Percentiles rank a stretch among this genome's conserved stretches.
Conservation (phyloP, 78 protist genomes). For the Dictyostelium discoideum region DNA sequence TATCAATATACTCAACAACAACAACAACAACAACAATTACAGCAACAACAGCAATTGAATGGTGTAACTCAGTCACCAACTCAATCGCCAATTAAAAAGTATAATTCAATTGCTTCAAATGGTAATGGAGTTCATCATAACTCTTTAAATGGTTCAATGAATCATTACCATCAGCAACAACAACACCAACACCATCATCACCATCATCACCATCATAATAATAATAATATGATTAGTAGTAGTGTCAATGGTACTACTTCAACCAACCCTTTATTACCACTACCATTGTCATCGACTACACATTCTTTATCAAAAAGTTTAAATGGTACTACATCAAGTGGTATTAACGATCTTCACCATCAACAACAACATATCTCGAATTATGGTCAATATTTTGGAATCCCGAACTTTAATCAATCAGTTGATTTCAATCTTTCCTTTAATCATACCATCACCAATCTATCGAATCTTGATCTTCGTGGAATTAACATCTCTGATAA, state of each 20-base stretch:
- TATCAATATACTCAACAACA: not conserved
- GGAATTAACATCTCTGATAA: slow-evolving; percentile 18
- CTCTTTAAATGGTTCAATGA: not conserved
- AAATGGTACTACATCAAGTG: not conserved
- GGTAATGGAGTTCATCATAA: not conserved
- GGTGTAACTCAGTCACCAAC: not conserved
- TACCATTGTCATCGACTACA: not conserved
- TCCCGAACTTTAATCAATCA: slow-evolving; percentile 24
- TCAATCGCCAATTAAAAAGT: not conserved
- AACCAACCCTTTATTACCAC: not conserved
- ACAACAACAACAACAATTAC: not conserved
- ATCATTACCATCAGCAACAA: not conserved
- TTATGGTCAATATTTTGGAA: slow-evolving; percentile 35
- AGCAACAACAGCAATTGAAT: not conserved
- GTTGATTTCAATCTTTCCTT: slow-evolving; percentile 16
- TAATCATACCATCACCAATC: not conserved
- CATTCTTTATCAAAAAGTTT: slow-evolving; percentile 14
- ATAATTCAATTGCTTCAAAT: not conserved
- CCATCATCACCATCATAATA: not conserved
- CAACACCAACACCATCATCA: not conserved
- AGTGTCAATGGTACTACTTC: not conserved
- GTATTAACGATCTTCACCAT: not conserved
- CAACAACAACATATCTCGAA: slow-evolving; percentile 10
- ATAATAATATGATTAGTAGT: not conserved
- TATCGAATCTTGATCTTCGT: slow-evolving; percentile 23